Evolutionary conservation across 495 filamentous ascomycete genomes (phyloP).

Genomic region (Podospora conica): DNA sequence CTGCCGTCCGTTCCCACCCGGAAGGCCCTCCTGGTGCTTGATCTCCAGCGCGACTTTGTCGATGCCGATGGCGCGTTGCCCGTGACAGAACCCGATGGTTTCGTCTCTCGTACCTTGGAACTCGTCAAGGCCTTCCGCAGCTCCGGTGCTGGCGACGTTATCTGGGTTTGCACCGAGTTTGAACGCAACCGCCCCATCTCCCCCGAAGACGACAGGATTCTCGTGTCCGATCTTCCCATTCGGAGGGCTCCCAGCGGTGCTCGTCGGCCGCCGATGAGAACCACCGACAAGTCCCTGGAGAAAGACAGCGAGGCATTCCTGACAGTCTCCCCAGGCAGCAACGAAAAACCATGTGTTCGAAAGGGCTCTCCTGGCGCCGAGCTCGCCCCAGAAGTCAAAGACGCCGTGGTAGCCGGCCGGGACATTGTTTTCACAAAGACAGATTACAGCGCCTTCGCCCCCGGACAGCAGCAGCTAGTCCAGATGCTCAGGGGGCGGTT

Average conservation of each 20-base stretch:
- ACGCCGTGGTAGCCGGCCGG: constrained; percentile 46
- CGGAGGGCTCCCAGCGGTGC: constrained; percentile 10
- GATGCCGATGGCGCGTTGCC: constrained; percentile 61
- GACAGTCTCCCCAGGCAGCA: constrained; percentile 34
- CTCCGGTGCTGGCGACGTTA: constrained; percentile 62
- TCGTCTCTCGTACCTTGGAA: constrained; percentile 58
- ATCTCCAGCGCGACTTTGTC: constrained; percentile 90
- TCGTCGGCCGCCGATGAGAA: constrained; percentile 14
- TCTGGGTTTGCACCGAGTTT: constrained; percentile 81
- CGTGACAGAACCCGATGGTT: constrained; percentile 56
- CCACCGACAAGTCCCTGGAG: constrained; percentile 29
- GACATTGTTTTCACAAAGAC: constrained; percentile 74
- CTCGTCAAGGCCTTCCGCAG: constrained; percentile 67
- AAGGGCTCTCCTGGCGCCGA: constrained; percentile 60
- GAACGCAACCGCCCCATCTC: constrained; percentile 48
- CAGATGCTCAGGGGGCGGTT: constrained; percentile 65
- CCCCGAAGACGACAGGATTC: constrained; percentile 46
- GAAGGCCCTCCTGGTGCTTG: constrained; percentile 77
- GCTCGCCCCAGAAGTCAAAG: constrained; percentile 53
- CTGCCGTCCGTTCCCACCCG: constrained; percentile 55
- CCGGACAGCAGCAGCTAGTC: constrained; percentile 51
- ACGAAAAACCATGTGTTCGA: constrained; percentile 47
- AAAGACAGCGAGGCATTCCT: constrained; percentile 56
- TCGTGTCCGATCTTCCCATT: constrained; percentile 30
- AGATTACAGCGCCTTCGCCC: constrained; percentile 76